Percentiles rank a stretch among this genome's conserved stretches.
Evolutionary conservation across 208 protist genomes (phyloP).

Genomic region (Porcisia hertigi): DNA sequence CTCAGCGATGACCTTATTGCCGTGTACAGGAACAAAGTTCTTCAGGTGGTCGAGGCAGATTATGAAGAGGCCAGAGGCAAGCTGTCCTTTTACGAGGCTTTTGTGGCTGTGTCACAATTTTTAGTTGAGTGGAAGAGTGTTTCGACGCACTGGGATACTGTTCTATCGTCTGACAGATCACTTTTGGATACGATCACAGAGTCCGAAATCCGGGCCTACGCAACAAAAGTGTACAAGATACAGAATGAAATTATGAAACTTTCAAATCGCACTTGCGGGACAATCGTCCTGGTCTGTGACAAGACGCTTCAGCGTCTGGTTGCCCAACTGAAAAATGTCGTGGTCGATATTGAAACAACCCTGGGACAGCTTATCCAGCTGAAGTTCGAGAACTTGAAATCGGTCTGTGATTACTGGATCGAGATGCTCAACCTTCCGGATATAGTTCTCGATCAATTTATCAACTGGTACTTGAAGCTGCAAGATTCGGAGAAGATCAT

Average conservation of each 20-base stretch:
- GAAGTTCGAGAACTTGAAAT: slow-evolving; percentile 34
- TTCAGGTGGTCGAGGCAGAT: slow-evolving; percentile 27
- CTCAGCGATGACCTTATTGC: slow-evolving; percentile 28
- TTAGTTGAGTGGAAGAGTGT: slow-evolving; percentile 37
- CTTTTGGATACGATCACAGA: slow-evolving; percentile 35
- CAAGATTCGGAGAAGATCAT: slow-evolving; percentile 37
- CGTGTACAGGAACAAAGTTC: slow-evolving; percentile 26
- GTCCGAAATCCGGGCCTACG: slow-evolving; percentile 43
- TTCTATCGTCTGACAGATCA: slow-evolving; percentile 10
- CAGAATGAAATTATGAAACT: slow-evolving; percentile 50
- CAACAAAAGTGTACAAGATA: slow-evolving; percentile 42
- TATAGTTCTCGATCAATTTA: slow-evolving; percentile 39
- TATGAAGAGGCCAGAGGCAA: slow-evolving; percentile 42
- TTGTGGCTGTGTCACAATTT: slow-evolving; percentile 37
- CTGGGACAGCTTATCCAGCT: slow-evolving; percentile 35
- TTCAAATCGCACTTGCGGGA: slow-evolving; percentile 36
- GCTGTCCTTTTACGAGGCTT: slow-evolving; percentile 36
- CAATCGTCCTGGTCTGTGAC: slow-evolving; percentile 46
- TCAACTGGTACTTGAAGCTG: slow-evolving; percentile 46
- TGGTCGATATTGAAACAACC: slow-evolving; percentile 37
- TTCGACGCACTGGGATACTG: slow-evolving; percentile 23
- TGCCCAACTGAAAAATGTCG: slow-evolving; percentile 39
- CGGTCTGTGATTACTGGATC: slow-evolving; percentile 34
- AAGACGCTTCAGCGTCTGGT: slow-evolving; percentile 23
- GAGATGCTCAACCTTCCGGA: slow-evolving; percentile 35